These are phyloP conservation scores for Inga oerstediana DNA, from an alignment of 306 rosid genomes.

Conservation along the genomic window DNA sequence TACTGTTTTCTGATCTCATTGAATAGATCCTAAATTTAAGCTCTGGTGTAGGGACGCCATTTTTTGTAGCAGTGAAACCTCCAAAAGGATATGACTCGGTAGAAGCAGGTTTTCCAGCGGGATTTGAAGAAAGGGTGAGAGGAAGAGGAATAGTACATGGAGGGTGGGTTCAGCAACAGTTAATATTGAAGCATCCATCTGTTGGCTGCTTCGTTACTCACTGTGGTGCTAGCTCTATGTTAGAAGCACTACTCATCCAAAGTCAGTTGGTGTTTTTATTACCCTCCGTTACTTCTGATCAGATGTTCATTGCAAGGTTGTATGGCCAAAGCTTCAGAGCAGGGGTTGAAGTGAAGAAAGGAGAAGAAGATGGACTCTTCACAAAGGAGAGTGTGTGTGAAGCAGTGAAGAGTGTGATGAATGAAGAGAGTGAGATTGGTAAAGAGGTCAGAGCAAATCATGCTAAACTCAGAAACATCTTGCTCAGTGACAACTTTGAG, in stretches of 20 bases:
- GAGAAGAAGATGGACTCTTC: conserved; percentile 15
- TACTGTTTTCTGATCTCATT: background rate
- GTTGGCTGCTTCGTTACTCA: conserved; percentile 12
- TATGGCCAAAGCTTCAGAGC: too few species aligned
- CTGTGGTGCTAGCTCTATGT: background rate
- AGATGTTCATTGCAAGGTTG: too few species aligned
- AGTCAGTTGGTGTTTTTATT: background rate
- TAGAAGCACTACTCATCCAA: background rate
- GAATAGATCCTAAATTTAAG: background rate
- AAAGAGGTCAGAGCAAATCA: background rate
- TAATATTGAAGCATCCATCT: conserved; percentile 6
- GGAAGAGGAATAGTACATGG: conserved; percentile 12
- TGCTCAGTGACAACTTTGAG: background rate
- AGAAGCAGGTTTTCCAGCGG: conserved; percentile 9
- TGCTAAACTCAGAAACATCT: background rate
- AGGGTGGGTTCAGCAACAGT: conserved; percentile 26
- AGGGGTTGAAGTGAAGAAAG: background rate
- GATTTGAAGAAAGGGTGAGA: conserved; percentile 7
- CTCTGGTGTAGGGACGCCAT: background rate
- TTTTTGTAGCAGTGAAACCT: background rate
- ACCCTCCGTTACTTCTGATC: background rate
- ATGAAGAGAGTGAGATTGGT: background rate
- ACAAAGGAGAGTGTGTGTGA: background rate
- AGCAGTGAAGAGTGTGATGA: conserved; percentile 7
- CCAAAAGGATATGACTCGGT: background rate